Base-by-base conservation (phyloP, 345 rosid species). In the Hibiscus mutabilis region DNA sequence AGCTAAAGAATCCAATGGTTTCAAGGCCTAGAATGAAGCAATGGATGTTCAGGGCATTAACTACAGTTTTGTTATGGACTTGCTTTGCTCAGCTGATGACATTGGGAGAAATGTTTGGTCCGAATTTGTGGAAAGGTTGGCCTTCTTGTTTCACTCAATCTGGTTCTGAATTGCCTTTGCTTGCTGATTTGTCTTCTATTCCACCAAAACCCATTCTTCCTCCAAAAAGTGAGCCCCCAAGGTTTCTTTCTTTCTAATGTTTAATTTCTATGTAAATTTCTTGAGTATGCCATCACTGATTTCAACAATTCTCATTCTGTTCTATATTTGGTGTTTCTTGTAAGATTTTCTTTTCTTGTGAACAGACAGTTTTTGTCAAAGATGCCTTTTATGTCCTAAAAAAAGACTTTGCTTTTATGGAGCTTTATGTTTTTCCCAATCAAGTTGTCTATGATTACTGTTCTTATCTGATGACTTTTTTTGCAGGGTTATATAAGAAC, bases 1-100 rank as follows among this genome's bases (percentile, higher is more conserved):
- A 53, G 58, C 8, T 53, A 64, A 88, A 69, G 79, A 84, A 60
- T 64, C 79, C 86, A 0, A 73, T 85, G 79, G 85, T 84, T 69
- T 53, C 58, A 53, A 53, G 58, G 58, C 21, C 58, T 18, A 53
- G 58, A 53, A 53, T 53, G 58, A 53, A 53, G 58, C 58, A 2
- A 53, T 53, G 58, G 58, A 53, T 19, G 58, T 18, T 53, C 0
- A 53, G 58, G 58, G 58, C 25, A 53, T 18, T 53, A 53, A 53
- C 58, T 3, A 53, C 58, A 53, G 8, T 53, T 53, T 7, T 53
- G 58, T 19, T 53, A 53, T 53, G 58, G 58, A 53, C 58, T 53
- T 53, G 24, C 11, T 53, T 53, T 53, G 25, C 25, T 53, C 58
- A 53, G 3, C 2, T 53, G 22, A 53, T 53, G 58, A 53, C 58